These are phyloP conservation scores for Nepenthes alata DNA, from an alignment of 179 eudicot species.

Conservation along the genomic window DNA sequence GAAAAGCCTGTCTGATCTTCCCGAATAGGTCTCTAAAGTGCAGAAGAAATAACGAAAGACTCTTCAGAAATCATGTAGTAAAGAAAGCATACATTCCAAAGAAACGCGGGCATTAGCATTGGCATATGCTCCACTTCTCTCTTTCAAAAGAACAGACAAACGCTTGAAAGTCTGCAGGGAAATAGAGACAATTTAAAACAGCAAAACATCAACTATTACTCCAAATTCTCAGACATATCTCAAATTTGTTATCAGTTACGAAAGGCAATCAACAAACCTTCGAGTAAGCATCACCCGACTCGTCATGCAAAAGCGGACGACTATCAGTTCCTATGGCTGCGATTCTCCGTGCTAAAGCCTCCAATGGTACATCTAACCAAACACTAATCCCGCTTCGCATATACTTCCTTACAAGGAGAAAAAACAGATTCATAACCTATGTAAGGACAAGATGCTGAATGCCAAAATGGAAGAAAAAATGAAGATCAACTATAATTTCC, in stretches of 20 bases:
- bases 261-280: slow-evolving; percentile 28
- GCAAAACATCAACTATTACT: background rate
- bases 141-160: slow-evolving; percentile 42
- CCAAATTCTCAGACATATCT: too few relatives aligned
- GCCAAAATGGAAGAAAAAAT: background rate
- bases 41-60: background rate
- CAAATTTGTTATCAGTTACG: background rate
- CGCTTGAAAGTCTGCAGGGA: slow-evolving; percentile 51
- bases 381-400: slow-evolving; percentile 79
- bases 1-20: too few relatives aligned
- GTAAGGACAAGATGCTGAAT: too few relatives aligned
- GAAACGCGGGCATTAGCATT: slow-evolving; percentile 70
- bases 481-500: background rate
- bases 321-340: slow-evolving; percentile 70
- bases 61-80: background rate
- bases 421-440: background rate
- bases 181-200: background rate
- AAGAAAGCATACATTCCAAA: slow-evolving; percentile 47
- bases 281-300: slow-evolving; percentile 64
- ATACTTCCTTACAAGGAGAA: slow-evolving; percentile 43
- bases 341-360: slow-evolving; percentile 74
- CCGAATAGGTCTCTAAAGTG: background rate
- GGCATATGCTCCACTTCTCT: slow-evolving; percentile 63
- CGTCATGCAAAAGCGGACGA: slow-evolving; percentile 75
- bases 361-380: slow-evolving; percentile 89